Percentiles rank a stretch among this genome's conserved stretches.
phyloP scores from a whole-genome alignment of 108 stramenopile species.

The Asterionellopsis glacialis region DNA sequence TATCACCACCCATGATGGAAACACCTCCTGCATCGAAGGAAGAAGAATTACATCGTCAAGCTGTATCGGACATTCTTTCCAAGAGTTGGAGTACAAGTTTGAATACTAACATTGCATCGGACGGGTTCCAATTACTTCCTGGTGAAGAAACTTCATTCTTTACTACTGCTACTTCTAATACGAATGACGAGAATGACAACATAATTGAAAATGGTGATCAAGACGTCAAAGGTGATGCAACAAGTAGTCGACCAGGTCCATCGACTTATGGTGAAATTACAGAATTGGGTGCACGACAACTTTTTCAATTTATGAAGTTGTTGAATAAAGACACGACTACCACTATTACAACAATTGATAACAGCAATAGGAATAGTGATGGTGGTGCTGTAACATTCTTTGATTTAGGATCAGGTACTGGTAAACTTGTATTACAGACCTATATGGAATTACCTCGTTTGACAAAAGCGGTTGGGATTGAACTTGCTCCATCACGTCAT shows the following conservation, averaged over 20 bases:
- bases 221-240: constrained; percentile 10
- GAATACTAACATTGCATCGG: constrained; percentile 17
- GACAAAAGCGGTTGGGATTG: constrained; percentile 40
- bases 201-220: constrained; percentile 13
- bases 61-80: background rate
- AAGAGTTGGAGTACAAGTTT: background rate
- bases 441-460: constrained; percentile 43
- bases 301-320: constrained; percentile 57
- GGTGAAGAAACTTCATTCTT: constrained; percentile 29
- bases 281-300: constrained; percentile 47
- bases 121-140: constrained; percentile 24
- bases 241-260: constrained; percentile 5
- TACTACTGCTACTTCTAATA: no score
- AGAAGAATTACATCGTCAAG: constrained; percentile 28
- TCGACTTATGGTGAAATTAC: constrained; percentile 78
- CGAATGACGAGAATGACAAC: constrained; percentile 17
- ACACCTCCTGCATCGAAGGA: constrained; percentile 35
- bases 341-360: no score
- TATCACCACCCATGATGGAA: constrained; percentile 46
- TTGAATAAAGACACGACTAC: constrained; percentile 4
- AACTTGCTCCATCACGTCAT: constrained; percentile 49
- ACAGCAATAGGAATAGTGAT: background rate
- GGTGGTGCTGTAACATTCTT: constrained; percentile 30
- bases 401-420: constrained; percentile 65
- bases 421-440: constrained; percentile 52